Base-by-base conservation (phyloP, 2,329 filamentous ascomycete species). In the Nemania bipapillata region DNA sequence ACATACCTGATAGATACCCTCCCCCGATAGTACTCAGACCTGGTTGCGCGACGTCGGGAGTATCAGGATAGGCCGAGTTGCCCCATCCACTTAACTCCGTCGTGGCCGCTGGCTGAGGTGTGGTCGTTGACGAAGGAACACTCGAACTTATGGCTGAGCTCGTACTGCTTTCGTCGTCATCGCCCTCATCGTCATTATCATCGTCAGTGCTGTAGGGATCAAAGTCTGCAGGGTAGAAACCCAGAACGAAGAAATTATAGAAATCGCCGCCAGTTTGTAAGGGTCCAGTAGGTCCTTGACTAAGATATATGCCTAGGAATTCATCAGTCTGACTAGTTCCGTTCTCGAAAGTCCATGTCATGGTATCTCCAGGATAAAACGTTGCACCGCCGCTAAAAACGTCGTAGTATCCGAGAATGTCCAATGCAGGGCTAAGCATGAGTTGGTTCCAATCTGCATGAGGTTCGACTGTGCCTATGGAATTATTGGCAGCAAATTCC, bases 161-260 rank as follows among this genome's bases (percentile, higher is more conserved):
- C 20, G 17, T n/a, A 17, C 7, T n/a, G 40, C 40, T 15, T 45
- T 12, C 15, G 17, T 4, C 11, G 68, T 71, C 45, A 49, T 30
- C 20, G 26, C 3, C 28, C 5, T 35, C 28, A 4, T n/a, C 50
- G 17, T 35, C n/a, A 5, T 55, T 30, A 5, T n/a, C 7, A 12
- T 22, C 28, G 5, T 22, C n/a, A n/a, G 24, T 12, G 4, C 52
- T 37, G 37, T 35, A 28, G 8, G 52, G 56, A 22, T 66, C 35
- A 11, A 59, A 69, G 3, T 63, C 61, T 1, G 68, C 69, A 1
- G 75, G 75, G 49, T 61, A 59, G 20, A 72, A 63, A 1, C 75
- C 75, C 5, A 76, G 55, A 2, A 83, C 81, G 30, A 83, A 83
- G 70, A 79, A 82, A 63, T 83, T 82, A 73, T 81, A 84, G 56